A percentile compares a stretch with the other conserved stretches of the same genome.
Evolutionary conservation across 1,284 basidiomycete species (phyloP).

Genomic region (Papiliotrema nemorosa): DNA sequence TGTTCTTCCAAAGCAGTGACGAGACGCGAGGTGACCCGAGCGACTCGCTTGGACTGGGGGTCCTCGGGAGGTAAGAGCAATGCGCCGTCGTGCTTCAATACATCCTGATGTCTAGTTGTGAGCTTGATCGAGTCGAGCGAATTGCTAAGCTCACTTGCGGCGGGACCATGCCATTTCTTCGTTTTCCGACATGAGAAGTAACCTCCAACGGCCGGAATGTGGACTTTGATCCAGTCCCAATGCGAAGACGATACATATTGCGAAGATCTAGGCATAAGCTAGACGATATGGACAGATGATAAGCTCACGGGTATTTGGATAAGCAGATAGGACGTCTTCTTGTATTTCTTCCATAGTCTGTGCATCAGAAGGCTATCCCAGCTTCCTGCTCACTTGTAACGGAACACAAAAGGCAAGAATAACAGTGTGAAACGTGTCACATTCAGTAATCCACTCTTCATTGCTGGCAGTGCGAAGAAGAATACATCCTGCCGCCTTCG

Average conservation of each 20-base stretch:
- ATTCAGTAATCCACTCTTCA: constrained; percentile 49
- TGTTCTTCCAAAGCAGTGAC: constrained; percentile 49
- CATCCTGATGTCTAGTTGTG: constrained; percentile 47
- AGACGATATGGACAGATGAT: background rate
- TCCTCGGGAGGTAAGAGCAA: constrained; percentile 48
- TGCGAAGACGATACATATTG: constrained; percentile 53
- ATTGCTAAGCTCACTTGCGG: constrained; percentile 47
- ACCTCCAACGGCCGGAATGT: constrained; percentile 52
- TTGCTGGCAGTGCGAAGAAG: constrained; percentile 52
- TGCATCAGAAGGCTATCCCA: constrained; percentile 1
- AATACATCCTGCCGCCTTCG: constrained; percentile 48
- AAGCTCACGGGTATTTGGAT: constrained; percentile 50
- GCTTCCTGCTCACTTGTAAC: constrained; percentile 44
- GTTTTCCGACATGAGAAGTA: constrained; percentile 53
- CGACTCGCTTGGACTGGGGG: constrained; percentile 45
- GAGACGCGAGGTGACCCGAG: constrained; percentile 42
- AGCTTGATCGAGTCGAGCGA: background rate
- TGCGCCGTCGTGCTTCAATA: constrained; percentile 49
- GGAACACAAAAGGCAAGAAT: constrained; percentile 53
- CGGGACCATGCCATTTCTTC: constrained; percentile 55
- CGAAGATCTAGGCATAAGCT: constrained; percentile 46
- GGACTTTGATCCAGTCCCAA: constrained; percentile 54
- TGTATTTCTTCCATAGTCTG: constrained; percentile 50
- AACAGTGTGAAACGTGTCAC: constrained; percentile 51
- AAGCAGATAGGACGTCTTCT: constrained; percentile 44